Base-by-base conservation (phyloP, 139 green algal species). In the Haematococcus lacustris region DNA sequence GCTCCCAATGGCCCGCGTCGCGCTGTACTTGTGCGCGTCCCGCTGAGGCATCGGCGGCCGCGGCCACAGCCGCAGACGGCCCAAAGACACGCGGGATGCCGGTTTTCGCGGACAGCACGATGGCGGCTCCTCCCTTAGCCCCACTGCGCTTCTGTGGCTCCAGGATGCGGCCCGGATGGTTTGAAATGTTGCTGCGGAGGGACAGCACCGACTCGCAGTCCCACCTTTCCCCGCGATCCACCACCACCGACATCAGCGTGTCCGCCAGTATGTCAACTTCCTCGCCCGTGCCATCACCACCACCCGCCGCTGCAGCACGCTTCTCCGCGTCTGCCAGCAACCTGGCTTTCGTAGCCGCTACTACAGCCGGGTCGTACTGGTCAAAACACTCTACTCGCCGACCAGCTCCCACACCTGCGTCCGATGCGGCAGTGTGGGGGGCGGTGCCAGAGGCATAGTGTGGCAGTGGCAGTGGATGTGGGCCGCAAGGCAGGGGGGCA, bases 121-220 rank as follows among this genome's bases (percentile, higher is more conserved):
- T 87, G 1, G 71, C 17, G 23, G 63, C 73, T 25, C 69, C 76
- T 0, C 70, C 71, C 3, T 37, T 33, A n/a, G 43, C 70, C 17
- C 81, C 76, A 0, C 51, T 67, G 40, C 79, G 65, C 9, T 66
- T 60, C 71, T 73, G 62, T 39, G 64, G 51, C 65, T 86, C 82
- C 1, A 70, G 73, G 41, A 97, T 94, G 39, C 66, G 72, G 3
- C 66, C 87, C 1, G 93, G 93, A 50, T 96, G 88, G 76, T 94
- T 93, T 73, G 93, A 85, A 57, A 93, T 65, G 80, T 93, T 97
- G 38, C 84, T 91, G 1, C 83, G 76, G 57, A 93, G 76, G 3
- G 83, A 92, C 38, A 96, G 80, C 26, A 97, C 80, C 9, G 79
- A 90, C 78, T 98, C 93, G 74, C 89, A 96, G 83, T 98, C 93